These are phyloP conservation scores for Stagonosporopsis cucurbitacearum DNA, from an alignment of 2,329 filamentous ascomycete species.

Conservation along the genomic window DNA sequence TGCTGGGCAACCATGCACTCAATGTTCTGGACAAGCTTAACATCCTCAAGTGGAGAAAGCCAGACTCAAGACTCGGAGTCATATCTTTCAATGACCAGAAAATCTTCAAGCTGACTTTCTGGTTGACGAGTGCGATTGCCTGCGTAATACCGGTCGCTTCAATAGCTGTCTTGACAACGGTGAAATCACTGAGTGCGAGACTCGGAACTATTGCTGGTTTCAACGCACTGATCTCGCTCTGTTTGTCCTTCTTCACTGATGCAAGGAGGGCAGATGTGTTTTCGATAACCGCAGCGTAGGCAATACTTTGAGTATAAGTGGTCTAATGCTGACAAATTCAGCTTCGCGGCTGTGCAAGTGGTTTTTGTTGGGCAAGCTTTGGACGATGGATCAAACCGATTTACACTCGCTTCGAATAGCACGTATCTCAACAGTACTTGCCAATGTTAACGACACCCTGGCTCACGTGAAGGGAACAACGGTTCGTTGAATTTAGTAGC, in stretches of 20 bases:
- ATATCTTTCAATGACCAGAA: neutral
- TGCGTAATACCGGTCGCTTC: neutral
- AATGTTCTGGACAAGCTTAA: neutral
- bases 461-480: too few species aligned
- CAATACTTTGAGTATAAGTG: neutral
- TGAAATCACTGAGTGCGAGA: neutral
- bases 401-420: neutral
- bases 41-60: neutral
- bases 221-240: conserved; percentile 17
- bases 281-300: conserved; percentile 20
- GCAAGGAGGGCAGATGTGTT: conserved; percentile 22
- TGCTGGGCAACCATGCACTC: neutral
- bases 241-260: conserved; percentile 16
- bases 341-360: neutral
- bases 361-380: neutral
- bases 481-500: too few species aligned
- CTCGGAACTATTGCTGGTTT: conserved; percentile 20
- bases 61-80: neutral
- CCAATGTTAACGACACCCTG: neutral
- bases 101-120: neutral
- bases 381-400: neutral
- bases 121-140: neutral
- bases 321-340: neutral
- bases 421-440: neutral
- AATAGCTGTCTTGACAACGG: neutral